Evolutionary conservation across 495 filamentous ascomycete genomes (phyloP), one percentile per base, ranked within the genome.

Genomic region (Podospora pseudocomata): DNA sequence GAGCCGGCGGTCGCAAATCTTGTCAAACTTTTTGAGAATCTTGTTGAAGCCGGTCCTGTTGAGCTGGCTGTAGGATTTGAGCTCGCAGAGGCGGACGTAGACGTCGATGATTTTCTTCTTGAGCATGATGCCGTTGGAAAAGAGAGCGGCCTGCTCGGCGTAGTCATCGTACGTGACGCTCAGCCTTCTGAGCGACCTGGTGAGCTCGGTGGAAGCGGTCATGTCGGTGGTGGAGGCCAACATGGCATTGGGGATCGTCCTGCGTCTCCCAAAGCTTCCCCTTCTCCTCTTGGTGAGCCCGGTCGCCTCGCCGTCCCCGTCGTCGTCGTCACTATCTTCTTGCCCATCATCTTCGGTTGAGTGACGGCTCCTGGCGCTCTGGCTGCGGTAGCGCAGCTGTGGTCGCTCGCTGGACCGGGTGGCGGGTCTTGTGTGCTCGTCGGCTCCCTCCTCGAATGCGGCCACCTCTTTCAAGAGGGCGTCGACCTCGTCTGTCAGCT

Each of bases 1-100:
- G 23, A 98, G 81, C 64, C 86, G 88, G 53, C 89, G 89, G 75
- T 97, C 89, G 34, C 95, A 81, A 63, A 91, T 97, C 84, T 99
- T 99, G 82, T 99, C 95, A 75, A 95, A 99, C 77, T 99, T 99
- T 82, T 99, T 99, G 71, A 97, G 79, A 3, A 93, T 93, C 79
- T 99, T 99, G 56, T 88, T 85, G 79, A 99, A 99, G 3, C 95
- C 95, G 0, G 95, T 99, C 79, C 88, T 89, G 82, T 99, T 99
- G 57, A 99, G 84, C 80, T 99, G 95, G 64, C 95, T 88, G 76
- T 94, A 99, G 16, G 94, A 97, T 76, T 96, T 92, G 66, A 99
- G 86, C 71, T 97, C 95, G 80, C 95, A 97, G n/a, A 98, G 80
- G 66, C 91, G 89, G 63, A 98, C 96, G 73, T 97, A 99, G 63